Percentiles rank a stretch among this genome's conserved stretches.
phyloP scores from a whole-genome alignment of 345 rosid species.

The Brassica incana region DNA sequence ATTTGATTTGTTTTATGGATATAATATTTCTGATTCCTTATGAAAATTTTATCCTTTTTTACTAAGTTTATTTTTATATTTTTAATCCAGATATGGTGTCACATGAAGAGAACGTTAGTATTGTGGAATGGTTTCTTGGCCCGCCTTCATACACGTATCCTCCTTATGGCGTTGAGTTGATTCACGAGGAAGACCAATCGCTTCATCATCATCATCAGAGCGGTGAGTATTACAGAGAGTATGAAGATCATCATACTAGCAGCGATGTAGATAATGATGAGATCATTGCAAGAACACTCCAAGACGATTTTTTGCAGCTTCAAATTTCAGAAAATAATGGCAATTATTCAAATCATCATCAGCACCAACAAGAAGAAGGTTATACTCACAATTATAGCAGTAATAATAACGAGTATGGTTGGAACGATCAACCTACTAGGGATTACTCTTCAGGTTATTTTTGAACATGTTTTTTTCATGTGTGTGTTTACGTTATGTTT shows the following conservation, averaged over 20 bases:
- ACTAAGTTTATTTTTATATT: not conserved
- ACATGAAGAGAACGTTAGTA: conserved; percentile 41
- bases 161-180: conserved; percentile 51
- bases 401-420: conserved; percentile 35
- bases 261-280: conserved; percentile 75
- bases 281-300: conserved; percentile 77
- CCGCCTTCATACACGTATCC: conserved; percentile 47
- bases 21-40: no score
- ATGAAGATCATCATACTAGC: conserved; percentile 47
- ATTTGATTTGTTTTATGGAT: not conserved
- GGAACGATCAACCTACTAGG: conserved; percentile 47
- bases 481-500: not conserved
- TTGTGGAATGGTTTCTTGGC: conserved; percentile 71
- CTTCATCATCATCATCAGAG: conserved; percentile 36
- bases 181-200: conserved; percentile 36
- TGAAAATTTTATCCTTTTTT: no score
- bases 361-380: conserved; percentile 33
- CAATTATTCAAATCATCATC: conserved; percentile 39
- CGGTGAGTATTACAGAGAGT: conserved; percentile 47
- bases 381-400: conserved; percentile 40
- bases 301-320: conserved; percentile 83
- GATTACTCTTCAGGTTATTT: conserved; percentile 55
- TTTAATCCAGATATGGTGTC: conserved; percentile 26
- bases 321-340: conserved; percentile 54
- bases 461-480: not conserved